Evolutionary conservation across 768 basidiomycete genomes (phyloP).

Genomic region (Rhodocollybia butyracea): DNA sequence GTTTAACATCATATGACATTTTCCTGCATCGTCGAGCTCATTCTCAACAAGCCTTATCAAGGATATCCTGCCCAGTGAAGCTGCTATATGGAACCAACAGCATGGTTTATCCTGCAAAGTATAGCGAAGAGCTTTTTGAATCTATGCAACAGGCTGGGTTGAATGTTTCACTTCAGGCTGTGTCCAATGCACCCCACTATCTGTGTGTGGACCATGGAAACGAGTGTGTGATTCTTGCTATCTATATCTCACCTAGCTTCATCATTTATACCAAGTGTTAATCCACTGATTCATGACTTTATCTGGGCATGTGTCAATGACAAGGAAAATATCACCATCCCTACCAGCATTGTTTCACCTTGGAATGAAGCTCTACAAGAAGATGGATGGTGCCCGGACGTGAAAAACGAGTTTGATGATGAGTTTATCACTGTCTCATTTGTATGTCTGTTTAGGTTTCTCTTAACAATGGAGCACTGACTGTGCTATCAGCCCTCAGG

Average conservation of each 20-base stretch:
- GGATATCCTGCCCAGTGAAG: too few species aligned
- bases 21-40: neutral
- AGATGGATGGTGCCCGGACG: neutral
- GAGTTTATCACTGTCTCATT: neutral
- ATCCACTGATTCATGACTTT: neutral
- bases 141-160: neutral
- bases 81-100: neutral
- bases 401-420: neutral
- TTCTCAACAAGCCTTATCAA: neutral
- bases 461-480: too few species aligned
- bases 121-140: neutral
- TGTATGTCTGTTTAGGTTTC: too few species aligned
- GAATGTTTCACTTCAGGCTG: neutral
- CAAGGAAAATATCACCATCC: neutral
- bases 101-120: neutral
- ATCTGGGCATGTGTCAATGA: neutral
- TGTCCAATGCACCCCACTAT: too few species aligned
- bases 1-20: neutral
- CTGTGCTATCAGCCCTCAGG: too few species aligned
- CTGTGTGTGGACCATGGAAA: neutral
- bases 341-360: neutral
- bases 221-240: neutral
- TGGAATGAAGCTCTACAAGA: neutral
- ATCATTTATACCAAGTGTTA: neutral
- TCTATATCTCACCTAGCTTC: neutral